These are phyloP conservation scores for Bondarzewia mesenterica DNA, from an alignment of 1,284 basidiomycete genomes.

Conservation along the genomic window DNA sequence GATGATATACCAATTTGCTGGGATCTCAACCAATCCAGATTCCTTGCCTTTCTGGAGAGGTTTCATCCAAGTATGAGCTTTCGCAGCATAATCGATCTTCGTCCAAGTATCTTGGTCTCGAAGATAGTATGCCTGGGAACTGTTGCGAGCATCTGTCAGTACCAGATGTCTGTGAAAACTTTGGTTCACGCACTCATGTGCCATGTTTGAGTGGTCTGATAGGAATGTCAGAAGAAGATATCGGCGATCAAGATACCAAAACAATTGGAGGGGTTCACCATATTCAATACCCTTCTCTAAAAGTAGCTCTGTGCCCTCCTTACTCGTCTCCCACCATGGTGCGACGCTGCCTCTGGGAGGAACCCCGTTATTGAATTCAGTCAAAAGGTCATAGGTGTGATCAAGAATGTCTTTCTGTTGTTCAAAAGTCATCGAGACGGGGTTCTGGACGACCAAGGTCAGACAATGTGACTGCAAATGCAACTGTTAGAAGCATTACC, in stretches of 20 bases:
- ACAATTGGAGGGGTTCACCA: conserved; percentile 29
- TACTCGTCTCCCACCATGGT: conserved; percentile 76
- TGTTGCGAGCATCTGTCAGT: conserved; percentile 21
- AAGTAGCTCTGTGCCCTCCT: conserved; percentile 60
- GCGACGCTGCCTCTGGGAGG: conserved; percentile 64
- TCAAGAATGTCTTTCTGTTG: conserved; percentile 72
- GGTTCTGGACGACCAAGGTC: conserved; percentile 37
- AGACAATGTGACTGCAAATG: neutral
- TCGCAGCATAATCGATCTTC: conserved; percentile 60
- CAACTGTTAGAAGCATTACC: conserved; percentile 25
- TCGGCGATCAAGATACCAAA: neutral
- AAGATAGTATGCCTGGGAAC: conserved; percentile 66
- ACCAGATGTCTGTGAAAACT: no score
- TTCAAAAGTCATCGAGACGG: conserved; percentile 48
- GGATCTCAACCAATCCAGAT: conserved; percentile 68
- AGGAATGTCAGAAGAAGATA: neutral
- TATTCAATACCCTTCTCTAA: conserved; percentile 73
- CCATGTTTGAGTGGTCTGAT: conserved; percentile 64
- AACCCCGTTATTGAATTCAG: conserved; percentile 60
- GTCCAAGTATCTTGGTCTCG: conserved; percentile 67
- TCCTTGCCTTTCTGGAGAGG: conserved; percentile 57
- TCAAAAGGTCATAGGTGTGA: conserved; percentile 58
- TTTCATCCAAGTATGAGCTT: conserved; percentile 70
- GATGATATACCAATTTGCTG: conserved; percentile 54
- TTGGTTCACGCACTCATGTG: no score